A percentile compares a stretch with the other conserved stretches of the same genome.
Evolutionary conservation across 2,329 filamentous ascomycete genomes (phyloP).

Genomic region (Apiospora kogelbergensis): DNA sequence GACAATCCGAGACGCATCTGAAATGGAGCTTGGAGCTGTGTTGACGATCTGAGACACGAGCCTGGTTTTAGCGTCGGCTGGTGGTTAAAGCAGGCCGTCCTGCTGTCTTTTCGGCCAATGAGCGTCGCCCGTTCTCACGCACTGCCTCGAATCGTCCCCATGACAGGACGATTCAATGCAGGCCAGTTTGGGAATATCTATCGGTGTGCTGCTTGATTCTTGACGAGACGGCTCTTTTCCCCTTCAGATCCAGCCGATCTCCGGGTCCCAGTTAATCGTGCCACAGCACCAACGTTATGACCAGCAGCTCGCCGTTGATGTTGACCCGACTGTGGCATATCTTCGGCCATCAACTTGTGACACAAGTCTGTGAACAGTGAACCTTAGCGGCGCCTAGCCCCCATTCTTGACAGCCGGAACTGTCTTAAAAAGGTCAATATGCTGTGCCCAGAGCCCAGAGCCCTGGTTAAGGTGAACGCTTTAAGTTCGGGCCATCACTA

Average conservation of each 20-base stretch:
- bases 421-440: not conserved
- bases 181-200: not conserved
- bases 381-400: not conserved
- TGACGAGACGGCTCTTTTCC: not conserved
- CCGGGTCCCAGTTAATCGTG: not conserved
- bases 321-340: not conserved
- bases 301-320: not conserved
- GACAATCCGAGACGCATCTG: constrained; percentile 23
- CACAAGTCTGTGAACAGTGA: not conserved
- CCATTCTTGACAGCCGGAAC: not conserved
- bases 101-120: not conserved
- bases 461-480: not conserved
- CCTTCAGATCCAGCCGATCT: not conserved
- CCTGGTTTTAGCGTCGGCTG: constrained; percentile 34
- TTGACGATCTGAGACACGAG: constrained; percentile 31
- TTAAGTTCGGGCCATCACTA: not conserved
- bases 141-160: constrained; percentile 2
- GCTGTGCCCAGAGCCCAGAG: not conserved
- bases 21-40: constrained; percentile 23
- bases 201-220: not conserved
- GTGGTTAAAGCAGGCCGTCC: constrained; percentile 29
- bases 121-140: not conserved
- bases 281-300: not conserved
- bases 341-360: not conserved
- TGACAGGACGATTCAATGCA: constrained; percentile 1